Evolutionary conservation across 2,329 filamentous ascomycete species (phyloP), one percentile per base, ranked within the genome.

Genomic region (Pseudogymnoascus sp.): DNA sequence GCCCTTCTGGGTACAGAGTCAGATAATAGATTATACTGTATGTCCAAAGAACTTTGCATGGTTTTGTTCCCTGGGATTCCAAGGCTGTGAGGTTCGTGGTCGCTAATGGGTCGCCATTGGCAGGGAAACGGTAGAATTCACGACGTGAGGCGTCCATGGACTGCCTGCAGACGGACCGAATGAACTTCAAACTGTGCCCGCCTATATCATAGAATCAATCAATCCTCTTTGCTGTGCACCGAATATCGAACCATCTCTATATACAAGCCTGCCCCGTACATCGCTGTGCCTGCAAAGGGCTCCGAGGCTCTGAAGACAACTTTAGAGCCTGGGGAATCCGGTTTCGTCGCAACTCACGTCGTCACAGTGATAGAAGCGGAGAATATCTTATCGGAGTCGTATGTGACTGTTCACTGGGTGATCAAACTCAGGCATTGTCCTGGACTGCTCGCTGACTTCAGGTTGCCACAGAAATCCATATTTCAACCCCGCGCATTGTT

Each of bases 71-170:
- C 46, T 53, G 7, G 26, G 17, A 53, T 53, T 31, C 46, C 46
- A 56, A 56, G 29, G 50, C 50, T 56, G 50, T 56, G 50, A 56
- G 50, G 50, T 56, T 56, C 29, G 50, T 56, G 50, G 50, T 56
- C 50, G 29, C 50, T 56, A 56, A 56, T 56, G 50, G 50, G 50
- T 56, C 50, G 50, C 29, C 50, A 56, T 56, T 56, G 50, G 50
- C 50, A 56, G 50, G 50, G 50, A 56, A 56, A 56, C 50, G 50
- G 50, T 56, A 56, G 29, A 56, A 56, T 35, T 56, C 50, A 56
- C 50, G 17, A 56, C 50, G 50, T 56, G 50, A 56, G 50, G 50
- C 50, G 50, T 33, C 50, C 50, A 56, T 56, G 50, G 50, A 35
- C 50, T 15, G 50, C 29, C 50, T 56, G 17, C 50, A 56, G 50